Conservation (phyloP, 352 stramenopile species). For the Globisporangium abappressorium region DNA sequence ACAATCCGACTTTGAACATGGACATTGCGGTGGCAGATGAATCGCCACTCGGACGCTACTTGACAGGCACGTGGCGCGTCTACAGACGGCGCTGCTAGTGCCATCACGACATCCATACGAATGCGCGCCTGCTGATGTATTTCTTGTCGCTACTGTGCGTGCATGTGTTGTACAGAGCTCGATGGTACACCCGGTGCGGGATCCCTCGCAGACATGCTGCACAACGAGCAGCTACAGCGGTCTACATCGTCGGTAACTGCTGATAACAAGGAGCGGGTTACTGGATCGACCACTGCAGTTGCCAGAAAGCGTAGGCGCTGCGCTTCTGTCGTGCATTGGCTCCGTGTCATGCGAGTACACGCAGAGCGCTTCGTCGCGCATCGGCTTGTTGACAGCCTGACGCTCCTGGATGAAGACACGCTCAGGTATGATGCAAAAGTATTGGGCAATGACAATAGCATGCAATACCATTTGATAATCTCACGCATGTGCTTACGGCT, state of each 20-base stretch:
- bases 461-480: not conserved
- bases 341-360: not conserved
- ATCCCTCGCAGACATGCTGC: not conserved
- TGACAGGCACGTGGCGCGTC: constrained; percentile 30
- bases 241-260: too few species aligned
- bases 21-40: constrained; percentile 35
- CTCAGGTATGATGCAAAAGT: constrained; percentile 1
- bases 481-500: not conserved
- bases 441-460: not conserved
- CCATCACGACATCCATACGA: not conserved
- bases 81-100: not conserved
- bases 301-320: not conserved
- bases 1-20: constrained; percentile 24
- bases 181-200: not conserved
- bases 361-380: constrained; percentile 3
- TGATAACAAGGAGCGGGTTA: too few species aligned
- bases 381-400: constrained; percentile 1
- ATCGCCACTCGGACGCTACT: constrained; percentile 59
- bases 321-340: not conserved
- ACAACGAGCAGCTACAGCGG: not conserved
- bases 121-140: not conserved
- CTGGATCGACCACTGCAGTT: too few species aligned
- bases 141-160: not conserved
- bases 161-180: not conserved
- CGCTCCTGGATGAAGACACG: constrained; percentile 1